Conservation (phyloP, 2,329 filamentous ascomycete species). For the Didymella exigua region DNA sequence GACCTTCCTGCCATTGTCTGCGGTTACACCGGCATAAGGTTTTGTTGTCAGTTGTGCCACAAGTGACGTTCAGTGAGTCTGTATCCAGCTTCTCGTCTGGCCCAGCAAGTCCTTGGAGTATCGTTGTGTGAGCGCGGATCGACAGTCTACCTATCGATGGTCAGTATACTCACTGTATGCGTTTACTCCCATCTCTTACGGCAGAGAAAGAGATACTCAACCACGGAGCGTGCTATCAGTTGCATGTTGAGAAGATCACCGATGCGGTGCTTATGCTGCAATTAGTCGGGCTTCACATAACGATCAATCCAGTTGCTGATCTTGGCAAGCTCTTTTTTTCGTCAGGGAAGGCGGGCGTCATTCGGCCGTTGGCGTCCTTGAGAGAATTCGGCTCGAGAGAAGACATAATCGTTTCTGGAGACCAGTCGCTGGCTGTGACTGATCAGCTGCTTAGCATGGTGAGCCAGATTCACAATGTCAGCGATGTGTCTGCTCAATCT, state of each 20-base stretch:
- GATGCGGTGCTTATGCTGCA: constrained; percentile 6
- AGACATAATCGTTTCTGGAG: not conserved
- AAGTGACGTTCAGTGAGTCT: not conserved
- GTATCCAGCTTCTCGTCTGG: no score
- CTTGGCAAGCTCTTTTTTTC: constrained; percentile 1
- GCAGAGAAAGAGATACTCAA: no score
- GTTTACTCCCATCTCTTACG: no score
- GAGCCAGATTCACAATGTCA: not conserved
- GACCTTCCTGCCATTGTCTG: not conserved
- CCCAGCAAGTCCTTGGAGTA: no score
- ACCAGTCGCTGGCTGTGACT: not conserved
- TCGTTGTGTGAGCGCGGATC: no score
- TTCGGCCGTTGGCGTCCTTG: not conserved
- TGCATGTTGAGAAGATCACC: constrained; percentile 6
- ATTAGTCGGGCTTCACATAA: not conserved
- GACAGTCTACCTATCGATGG: no score
- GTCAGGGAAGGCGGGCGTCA: constrained; percentile 7
- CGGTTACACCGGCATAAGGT: no score
- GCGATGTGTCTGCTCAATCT: not conserved
- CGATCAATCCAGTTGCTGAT: constrained; percentile 14
- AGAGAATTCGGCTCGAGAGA: not conserved
- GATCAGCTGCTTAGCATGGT: not conserved
- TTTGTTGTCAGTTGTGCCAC: not conserved
- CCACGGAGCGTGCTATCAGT: not conserved
- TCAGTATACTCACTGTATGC: no score